Base-by-base conservation (phyloP, 306 rosid species). In the Quercus berberidifolia region DNA sequence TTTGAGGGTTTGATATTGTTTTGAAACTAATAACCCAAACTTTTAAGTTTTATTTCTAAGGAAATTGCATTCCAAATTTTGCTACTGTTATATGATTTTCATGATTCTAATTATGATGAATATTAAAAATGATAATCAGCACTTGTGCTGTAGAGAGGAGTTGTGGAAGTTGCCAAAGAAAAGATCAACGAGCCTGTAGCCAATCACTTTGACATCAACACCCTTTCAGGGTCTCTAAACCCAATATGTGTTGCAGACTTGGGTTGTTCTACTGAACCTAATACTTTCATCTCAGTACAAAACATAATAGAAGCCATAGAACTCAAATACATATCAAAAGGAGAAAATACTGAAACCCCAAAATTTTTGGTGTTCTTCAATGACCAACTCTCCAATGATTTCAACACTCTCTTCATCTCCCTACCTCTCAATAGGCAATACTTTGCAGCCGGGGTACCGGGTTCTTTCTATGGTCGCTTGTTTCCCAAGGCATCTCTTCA, bases 321-420 rank as follows among this genome's bases (percentile, higher is more conserved):
- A 23, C 38, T 28, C 31, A 67, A 79, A 71, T 79, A 43, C 75
- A 63, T 71, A 6, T 79, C 81, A 38, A 41, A 62, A 18, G 77
- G 69, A n/a, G 49, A 15, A 63, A 33, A 19, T 19, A 0, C 33
- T 33, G 1, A 12, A 18, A 26, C 54, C 20, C 84, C 80, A 15
- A 78, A 80, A 19, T 74, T 81, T 10, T 64, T 23, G 9, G 80
- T 77, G 14, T 77, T 84, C 58, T 84, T 81, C 77, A 81, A 74
- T 15, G 80, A 80, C 55, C 88, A 60, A 7, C 21, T 12, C 6
- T 68, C 85, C 31, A 84, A 84, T 77, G 87, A 84, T 59, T 84
- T 84, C 85, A 74, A 77, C 85, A 77, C 80, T 35, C 85, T 84
- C 82, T 80, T 80, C 80, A 78, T 26, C 57, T 81, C 26, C 0